Conservation (phyloP, 2,329 filamentous ascomycete species). For the Lasiodiplodia hormozganensis region DNA sequence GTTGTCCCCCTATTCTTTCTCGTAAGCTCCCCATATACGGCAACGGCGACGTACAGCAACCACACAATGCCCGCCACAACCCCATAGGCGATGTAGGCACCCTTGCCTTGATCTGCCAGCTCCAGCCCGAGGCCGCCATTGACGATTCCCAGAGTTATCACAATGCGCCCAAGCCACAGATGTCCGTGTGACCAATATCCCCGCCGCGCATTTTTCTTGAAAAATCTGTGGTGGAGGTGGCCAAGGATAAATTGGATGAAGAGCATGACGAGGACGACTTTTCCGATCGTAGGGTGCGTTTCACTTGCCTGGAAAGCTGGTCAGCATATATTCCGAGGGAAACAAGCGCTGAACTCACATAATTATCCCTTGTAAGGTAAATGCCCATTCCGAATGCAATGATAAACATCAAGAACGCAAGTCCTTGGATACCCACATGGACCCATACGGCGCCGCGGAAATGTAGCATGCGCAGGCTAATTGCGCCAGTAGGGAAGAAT, state of each 20-base stretch:
- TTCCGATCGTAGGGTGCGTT: conserved; percentile 61
- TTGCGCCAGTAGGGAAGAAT: conserved; percentile 53
- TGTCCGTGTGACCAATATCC: conserved; percentile 58
- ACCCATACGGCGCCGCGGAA: not conserved
- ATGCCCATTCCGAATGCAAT: not conserved
- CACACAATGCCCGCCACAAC: not conserved
- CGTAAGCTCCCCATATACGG: not conserved
- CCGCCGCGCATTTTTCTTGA: conserved; percentile 54
- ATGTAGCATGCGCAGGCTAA: conserved; percentile 43
- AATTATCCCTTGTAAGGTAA: not conserved
- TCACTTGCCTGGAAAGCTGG: not conserved
- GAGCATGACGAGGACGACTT: conserved; percentile 57
- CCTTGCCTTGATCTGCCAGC: not conserved
- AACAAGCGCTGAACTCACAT: no score
- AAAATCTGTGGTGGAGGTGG: conserved; percentile 59
- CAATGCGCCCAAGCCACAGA: conserved; percentile 61
- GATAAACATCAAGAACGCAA: not conserved
- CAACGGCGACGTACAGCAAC: not conserved
- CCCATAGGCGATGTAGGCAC: not conserved
- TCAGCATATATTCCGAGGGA: no score
- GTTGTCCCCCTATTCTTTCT: not conserved
- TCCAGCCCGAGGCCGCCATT: conserved; percentile 61
- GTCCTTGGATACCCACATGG: not conserved
- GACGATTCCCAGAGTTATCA: conserved; percentile 61
- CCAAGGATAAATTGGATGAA: conserved; percentile 63